Conservation (phyloP, 768 basidiomycete species). For the Mycena alexandri region DNA sequence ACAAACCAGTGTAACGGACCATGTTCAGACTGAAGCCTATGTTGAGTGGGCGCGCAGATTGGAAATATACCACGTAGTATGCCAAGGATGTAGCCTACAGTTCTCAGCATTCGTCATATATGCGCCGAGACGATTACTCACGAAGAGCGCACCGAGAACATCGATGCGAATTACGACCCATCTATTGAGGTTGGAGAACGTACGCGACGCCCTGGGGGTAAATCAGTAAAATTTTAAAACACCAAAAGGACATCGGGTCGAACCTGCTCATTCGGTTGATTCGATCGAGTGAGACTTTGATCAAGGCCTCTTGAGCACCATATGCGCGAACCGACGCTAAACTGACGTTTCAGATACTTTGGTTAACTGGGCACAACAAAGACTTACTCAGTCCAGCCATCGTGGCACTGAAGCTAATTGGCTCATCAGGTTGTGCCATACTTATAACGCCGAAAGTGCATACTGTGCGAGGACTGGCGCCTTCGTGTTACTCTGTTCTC, state of each 20-base stretch:
- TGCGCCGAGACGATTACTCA: neutral
- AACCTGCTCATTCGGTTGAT: conserved; percentile 53
- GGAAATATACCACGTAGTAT: conserved; percentile 53
- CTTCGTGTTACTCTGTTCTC: conserved; percentile 61
- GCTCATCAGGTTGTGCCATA: conserved; percentile 32
- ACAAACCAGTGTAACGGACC: conserved; percentile 50
- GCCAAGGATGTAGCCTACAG: conserved; percentile 49
- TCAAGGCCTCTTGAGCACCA: conserved; percentile 57
- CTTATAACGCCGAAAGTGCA: conserved; percentile 44
- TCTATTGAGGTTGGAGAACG: too few relatives aligned
- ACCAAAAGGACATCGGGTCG: neutral
- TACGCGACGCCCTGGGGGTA: too few relatives aligned
- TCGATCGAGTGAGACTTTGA: conserved; percentile 48
- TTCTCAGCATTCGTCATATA: neutral
- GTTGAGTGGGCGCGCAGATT: conserved; percentile 47
- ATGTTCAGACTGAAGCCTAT: conserved; percentile 58
- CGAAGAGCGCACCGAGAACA: too few relatives aligned
- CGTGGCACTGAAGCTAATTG: conserved; percentile 62
- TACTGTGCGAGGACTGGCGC: conserved; percentile 54
- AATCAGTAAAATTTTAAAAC: neutral
- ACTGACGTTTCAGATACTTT: neutral
- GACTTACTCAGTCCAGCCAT: conserved; percentile 66
- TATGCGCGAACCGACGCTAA: conserved; percentile 60
- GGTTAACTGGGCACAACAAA: neutral
- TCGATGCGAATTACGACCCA: too few relatives aligned